These are phyloP conservation scores for Triticum urartu DNA, from an alignment of 176 grass and related monocot species.

Conservation along the genomic window DNA sequence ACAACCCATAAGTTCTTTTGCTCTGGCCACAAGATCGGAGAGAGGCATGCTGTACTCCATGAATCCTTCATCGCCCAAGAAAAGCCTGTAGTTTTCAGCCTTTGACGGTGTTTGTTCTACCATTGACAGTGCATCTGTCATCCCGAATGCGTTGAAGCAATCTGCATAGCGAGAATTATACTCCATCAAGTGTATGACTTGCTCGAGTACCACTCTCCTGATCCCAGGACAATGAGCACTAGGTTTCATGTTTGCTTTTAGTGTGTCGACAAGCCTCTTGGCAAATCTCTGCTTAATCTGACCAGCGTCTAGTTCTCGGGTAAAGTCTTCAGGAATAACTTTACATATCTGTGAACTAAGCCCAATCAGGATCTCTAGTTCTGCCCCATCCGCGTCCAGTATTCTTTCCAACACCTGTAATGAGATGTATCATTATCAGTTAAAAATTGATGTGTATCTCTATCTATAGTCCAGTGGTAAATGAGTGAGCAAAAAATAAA, in stretches of 20 bases:
- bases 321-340: background rate
- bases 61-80: background rate
- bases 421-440: background rate
- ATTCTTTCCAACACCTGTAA: constrained; percentile 12
- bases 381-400: background rate
- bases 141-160: background rate
- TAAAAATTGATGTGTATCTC: too few species aligned
- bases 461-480: too few species aligned
- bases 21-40: background rate
- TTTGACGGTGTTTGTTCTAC: background rate
- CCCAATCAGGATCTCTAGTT: background rate
- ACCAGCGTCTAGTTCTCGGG: background rate
- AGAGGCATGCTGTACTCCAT: background rate
- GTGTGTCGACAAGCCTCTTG: background rate
- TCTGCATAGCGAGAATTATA: background rate
- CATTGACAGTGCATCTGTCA: background rate
- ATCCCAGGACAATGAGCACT: background rate
- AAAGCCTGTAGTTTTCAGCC: background rate
- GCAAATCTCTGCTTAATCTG: background rate
- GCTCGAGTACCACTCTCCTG: background rate
- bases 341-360: constrained; percentile 16
- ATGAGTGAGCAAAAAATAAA: too few species aligned
- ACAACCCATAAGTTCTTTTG: background rate
- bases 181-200: background rate
- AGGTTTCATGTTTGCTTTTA: background rate